These are phyloP conservation scores for Persicaria maculosa DNA, from an alignment of 148 eudicot genomes.

Conservation along the genomic window DNA sequence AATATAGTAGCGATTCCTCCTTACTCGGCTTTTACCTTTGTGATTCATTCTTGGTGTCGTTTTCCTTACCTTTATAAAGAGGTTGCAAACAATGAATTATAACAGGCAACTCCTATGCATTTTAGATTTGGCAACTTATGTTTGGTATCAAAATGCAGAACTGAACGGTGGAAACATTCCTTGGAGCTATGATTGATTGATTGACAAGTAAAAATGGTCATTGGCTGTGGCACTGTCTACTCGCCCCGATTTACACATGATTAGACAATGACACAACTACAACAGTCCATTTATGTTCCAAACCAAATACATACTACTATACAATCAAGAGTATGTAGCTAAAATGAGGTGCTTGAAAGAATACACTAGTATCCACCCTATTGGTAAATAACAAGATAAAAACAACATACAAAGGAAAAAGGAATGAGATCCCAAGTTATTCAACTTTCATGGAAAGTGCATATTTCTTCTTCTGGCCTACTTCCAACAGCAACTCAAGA, in stretches of 20 bases:
- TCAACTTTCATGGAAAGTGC: conserved; percentile 40
- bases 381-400: not conserved
- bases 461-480: conserved; percentile 41
- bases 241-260: too few species aligned
- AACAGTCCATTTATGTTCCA: not conserved
- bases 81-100: not conserved
- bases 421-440: conserved; percentile 18
- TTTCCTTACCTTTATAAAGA: not conserved
- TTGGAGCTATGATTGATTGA: too few species aligned
- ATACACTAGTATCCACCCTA: not conserved
- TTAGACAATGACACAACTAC: not conserved
- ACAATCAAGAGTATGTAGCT: not conserved
- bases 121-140: too few species aligned
- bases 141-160: too few species aligned
- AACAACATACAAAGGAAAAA: not conserved
- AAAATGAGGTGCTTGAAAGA: not conserved
- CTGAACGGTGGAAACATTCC: too few species aligned
- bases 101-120: too few species aligned
- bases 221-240: not conserved
- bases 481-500: conserved; percentile 67
- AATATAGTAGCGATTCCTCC: not conserved
- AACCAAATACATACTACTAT: not conserved
- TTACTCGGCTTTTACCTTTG: not conserved
- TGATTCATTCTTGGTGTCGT: not conserved
- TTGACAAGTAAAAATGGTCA: not conserved